These are phyloP conservation scores for Ambrosiella xylebori DNA, from an alignment of 2,329 filamentous ascomycete species.

Conservation along the genomic window DNA sequence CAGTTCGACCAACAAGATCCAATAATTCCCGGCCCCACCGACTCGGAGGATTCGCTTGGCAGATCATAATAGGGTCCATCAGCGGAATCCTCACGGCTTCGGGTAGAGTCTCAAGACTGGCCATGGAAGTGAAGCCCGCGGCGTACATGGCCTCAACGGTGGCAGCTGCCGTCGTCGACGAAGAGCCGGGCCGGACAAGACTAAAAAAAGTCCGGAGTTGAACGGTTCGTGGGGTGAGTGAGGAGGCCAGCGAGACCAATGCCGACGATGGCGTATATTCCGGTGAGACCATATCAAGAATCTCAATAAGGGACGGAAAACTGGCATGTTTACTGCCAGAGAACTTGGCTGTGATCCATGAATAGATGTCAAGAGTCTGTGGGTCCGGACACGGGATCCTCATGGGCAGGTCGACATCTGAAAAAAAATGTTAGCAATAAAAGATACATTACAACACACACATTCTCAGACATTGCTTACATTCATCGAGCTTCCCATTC, in stretches of 20 bases:
- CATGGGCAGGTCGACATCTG: slow-evolving; percentile 18
- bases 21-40: slow-evolving; percentile 58
- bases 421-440: neutral
- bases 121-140: slow-evolving; percentile 44
- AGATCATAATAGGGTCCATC: slow-evolving; percentile 68
- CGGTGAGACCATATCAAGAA: slow-evolving; percentile 16
- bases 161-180: slow-evolving; percentile 28
- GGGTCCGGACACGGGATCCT: slow-evolving; percentile 20
- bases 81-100: slow-evolving; percentile 68
- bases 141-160: slow-evolving; percentile 59
- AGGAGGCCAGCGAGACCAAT: slow-evolving; percentile 14
- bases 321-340: slow-evolving; percentile 21
- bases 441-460: neutral
- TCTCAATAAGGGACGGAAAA: slow-evolving; percentile 28
- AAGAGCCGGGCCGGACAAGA: slow-evolving; percentile 32
- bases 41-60: slow-evolving; percentile 64
- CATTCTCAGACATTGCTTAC: slow-evolving; percentile 17
- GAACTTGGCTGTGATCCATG: slow-evolving; percentile 36
- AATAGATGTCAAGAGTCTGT: slow-evolving; percentile 24
- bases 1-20: slow-evolving; percentile 61
- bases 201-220: slow-evolving; percentile 54
- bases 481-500: slow-evolving; percentile 23
- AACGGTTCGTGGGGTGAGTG: slow-evolving; percentile 46
- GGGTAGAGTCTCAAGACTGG: slow-evolving; percentile 63
- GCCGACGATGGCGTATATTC: neutral